Conservation (phyloP, 306 rosid genomes). For the Cucumis sativus region Cucumber_9930_V3 NC_026655.2:13254501-13255000, state of each 20-base stretch:
- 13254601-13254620: conserved; percentile 65
- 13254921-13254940: not conserved
- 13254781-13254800: no score
- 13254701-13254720: no score
- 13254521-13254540: no score
- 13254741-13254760: no score
- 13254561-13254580: conserved; percentile 95
- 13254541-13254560: no score
- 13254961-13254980: no score
- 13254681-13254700: no score
- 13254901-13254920: not conserved
- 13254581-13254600: conserved; percentile 89
- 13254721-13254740: no score
- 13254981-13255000: not conserved
- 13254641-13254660: no score
- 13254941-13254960: not conserved
- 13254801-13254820: conserved; percentile 20
- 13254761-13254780: no score
- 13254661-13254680: no score
- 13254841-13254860: conserved; percentile 95
- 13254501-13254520: not conserved
- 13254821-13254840: conserved; percentile 60
- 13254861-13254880: conserved; percentile 88
- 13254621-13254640: conserved; percentile 59
- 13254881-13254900: conserved; percentile 37